Percentiles rank a stretch among this genome's conserved stretches.
These are phyloP conservation scores for Albugo candida DNA, from an alignment of 352 stramenopile genomes.

Conservation along the genomic window DNA sequence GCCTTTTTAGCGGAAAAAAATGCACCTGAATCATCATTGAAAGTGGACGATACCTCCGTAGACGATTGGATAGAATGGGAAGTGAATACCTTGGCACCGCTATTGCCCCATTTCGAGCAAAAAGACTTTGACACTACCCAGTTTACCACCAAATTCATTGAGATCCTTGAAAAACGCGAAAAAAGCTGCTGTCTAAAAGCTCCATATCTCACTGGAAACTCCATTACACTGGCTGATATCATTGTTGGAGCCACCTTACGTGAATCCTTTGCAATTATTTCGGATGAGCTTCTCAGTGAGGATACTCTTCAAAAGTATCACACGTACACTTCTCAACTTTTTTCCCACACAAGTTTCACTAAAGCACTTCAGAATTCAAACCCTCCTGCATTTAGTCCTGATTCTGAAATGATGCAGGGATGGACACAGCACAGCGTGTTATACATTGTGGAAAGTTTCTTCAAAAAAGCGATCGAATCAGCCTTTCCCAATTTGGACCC, in stretches of 20 bases:
- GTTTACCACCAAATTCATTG: conserved; percentile 16
- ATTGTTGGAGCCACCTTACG: conserved; percentile 51
- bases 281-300: conserved; percentile 14
- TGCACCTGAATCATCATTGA: conserved; percentile 11
- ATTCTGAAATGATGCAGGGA: conserved; percentile 23
- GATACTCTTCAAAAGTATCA: conserved; percentile 33
- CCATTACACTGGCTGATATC: conserved; percentile 51
- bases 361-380: conserved; percentile 22
- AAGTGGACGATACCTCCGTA: conserved; percentile 51
- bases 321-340: conserved; percentile 47
- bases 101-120: conserved; percentile 25
- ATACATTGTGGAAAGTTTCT: conserved; percentile 53
- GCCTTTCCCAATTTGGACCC: conserved; percentile 40
- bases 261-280: conserved; percentile 28
- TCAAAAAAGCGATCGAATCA: conserved; percentile 40
- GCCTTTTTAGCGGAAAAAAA: conserved; percentile 10
- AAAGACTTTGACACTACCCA: conserved; percentile 14
- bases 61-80: conserved; percentile 77
- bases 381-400: conserved; percentile 20
- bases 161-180: conserved; percentile 39
- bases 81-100: conserved; percentile 33
- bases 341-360: conserved; percentile 21
- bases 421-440: conserved; percentile 62
- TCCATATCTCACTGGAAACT: conserved; percentile 37
- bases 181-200: conserved; percentile 24